A percentile compares a stretch with the other conserved stretches of the same genome.
These are phyloP conservation scores for Globisporangium abappressorium DNA, from an alignment of 352 stramenopile genomes.

Conservation along the genomic window DNA sequence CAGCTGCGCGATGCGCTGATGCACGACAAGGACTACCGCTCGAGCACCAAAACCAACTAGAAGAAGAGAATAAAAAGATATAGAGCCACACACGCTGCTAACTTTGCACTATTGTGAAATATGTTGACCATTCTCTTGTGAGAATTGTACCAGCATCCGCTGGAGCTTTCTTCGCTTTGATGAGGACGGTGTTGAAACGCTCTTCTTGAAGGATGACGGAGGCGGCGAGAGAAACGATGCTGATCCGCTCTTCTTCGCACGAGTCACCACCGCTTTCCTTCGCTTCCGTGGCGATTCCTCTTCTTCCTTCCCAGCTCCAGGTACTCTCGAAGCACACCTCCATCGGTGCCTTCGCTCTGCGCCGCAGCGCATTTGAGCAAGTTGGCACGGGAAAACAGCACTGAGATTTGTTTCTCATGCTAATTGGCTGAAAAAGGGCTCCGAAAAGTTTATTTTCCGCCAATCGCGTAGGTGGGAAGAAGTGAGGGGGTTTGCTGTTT, in stretches of 20 bases:
- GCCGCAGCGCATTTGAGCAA: too few relatives aligned
- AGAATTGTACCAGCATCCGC: conserved; percentile 11
- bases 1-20: conserved; percentile 53
- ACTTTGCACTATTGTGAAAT: too few relatives aligned
- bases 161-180: conserved; percentile 22
- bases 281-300: conserved; percentile 44
- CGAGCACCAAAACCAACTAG: neutral
- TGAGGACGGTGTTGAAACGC: conserved; percentile 8
- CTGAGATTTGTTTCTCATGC: neutral
- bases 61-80: neutral
- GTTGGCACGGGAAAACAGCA: too few relatives aligned
- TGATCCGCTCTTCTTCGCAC: conserved; percentile 21
- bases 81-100: too few relatives aligned
- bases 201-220: conserved; percentile 28
- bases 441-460: conserved; percentile 15
- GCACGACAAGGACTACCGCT: conserved; percentile 66
- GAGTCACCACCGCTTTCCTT: conserved; percentile 20
- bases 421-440: neutral
- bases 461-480: conserved; percentile 17
- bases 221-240: conserved; percentile 39
- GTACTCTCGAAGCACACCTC: conserved; percentile 31
- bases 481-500: neutral
- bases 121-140: too few relatives aligned
- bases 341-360: conserved; percentile 28
- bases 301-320: conserved; percentile 39